Conservation (phyloP, 1,284 basidiomycete species). For the Retiboletus flavoniger region DNA sequence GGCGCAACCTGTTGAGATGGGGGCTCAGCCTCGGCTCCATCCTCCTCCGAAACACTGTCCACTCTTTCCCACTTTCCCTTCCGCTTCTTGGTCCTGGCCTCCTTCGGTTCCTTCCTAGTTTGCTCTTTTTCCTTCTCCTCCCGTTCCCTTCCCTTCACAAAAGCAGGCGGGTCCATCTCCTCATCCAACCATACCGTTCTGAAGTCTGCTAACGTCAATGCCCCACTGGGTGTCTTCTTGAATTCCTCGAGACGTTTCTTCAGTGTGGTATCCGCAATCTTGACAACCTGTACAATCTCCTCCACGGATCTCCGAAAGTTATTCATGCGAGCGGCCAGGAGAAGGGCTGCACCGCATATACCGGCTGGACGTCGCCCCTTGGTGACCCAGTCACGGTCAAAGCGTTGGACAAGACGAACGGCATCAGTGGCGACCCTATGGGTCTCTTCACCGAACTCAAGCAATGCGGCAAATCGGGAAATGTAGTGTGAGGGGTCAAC, state of each 20-base stretch:
- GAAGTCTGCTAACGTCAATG: constrained; percentile 89
- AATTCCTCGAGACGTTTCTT: constrained; percentile 97
- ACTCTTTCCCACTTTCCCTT: constrained; percentile 44
- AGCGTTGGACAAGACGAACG: constrained; percentile 89
- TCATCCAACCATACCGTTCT: constrained; percentile 90
- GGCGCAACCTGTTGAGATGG: constrained; percentile 26
- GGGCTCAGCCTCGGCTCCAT: constrained; percentile 29
- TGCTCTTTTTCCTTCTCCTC: constrained; percentile 60
- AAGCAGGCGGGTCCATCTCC: constrained; percentile 88
- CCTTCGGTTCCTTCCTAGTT: constrained; percentile 35
- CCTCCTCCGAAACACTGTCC: constrained; percentile 43
- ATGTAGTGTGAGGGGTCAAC: constrained; percentile 98
- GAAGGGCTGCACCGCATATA: constrained; percentile 93
- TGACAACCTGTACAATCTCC: constrained; percentile 97
- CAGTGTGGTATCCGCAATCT: constrained; percentile 94
- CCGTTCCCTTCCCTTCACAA: constrained; percentile 71
- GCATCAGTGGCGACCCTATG: constrained; percentile 92
- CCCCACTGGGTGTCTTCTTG: constrained; percentile 83
- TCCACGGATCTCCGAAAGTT: constrained; percentile 91
- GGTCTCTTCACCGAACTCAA: constrained; percentile 96
- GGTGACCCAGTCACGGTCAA: constrained; percentile 97
- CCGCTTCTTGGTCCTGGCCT: constrained; percentile 31
- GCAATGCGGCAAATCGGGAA: constrained; percentile 91
- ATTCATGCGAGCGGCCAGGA: constrained; percentile 98
- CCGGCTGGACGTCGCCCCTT: constrained; percentile 94